These are phyloP conservation scores for Thinopyrum elongatum DNA, from an alignment of 176 grass and related monocot genomes.

Conservation along the genomic window DNA sequence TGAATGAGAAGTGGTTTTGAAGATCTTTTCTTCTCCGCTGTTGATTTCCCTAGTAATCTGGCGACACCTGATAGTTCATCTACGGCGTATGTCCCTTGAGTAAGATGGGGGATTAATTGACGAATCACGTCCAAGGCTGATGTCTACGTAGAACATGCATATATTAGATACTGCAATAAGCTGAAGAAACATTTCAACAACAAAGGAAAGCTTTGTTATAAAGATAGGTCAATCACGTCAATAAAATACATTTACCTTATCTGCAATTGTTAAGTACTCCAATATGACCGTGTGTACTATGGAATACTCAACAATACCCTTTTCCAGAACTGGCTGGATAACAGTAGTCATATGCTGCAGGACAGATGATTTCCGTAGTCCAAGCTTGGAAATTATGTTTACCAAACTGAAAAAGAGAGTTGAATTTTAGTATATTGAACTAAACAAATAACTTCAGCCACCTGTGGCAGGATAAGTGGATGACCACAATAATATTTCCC, in stretches of 20 bases:
- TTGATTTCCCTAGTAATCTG: conserved; percentile 52
- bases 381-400: conserved; percentile 87
- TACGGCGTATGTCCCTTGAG: conserved; percentile 47
- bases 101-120: conserved; percentile 78
- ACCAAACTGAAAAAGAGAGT: conserved; percentile 50
- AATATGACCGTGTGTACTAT: conserved; percentile 72
- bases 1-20: conserved; percentile 73
- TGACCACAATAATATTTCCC: not conserved
- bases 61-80: conserved; percentile 43
- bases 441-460: not conserved
- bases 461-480: not conserved
- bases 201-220: not conserved
- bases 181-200: not conserved
- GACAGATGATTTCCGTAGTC: conserved; percentile 77
- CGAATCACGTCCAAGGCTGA: conserved; percentile 74
- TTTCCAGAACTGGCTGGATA: conserved; percentile 74
- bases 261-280: conserved; percentile 92
- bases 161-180: conserved; percentile 9
- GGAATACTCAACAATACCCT: conserved; percentile 84
- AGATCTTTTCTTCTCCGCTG: conserved; percentile 74
- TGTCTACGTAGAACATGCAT: conserved; percentile 52
- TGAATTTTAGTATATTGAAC: conserved; percentile 6
- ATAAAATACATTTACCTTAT: conserved; percentile 61
- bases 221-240: not conserved
- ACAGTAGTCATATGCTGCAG: conserved; percentile 70